Percentiles rank a stretch among this genome's conserved stretches.
These are phyloP conservation scores for Dioscorea dumetorum DNA, from an alignment of 106 monocot species.

Conservation along the genomic window DNA sequence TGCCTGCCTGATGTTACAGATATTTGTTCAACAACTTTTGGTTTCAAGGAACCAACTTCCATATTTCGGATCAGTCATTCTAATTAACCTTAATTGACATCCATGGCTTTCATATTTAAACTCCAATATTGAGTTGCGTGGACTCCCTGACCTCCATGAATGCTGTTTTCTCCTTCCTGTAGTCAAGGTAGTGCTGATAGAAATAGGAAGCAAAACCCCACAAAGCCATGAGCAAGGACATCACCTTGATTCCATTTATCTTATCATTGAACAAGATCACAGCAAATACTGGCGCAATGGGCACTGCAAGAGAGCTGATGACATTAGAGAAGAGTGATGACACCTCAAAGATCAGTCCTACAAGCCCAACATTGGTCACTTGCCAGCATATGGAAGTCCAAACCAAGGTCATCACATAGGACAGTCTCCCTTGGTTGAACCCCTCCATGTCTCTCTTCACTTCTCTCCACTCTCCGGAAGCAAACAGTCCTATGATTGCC, in stretches of 20 bases:
- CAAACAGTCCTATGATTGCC: not conserved
- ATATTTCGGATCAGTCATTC: too few relatives aligned
- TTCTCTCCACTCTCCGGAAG: not conserved
- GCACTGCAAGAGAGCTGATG: not conserved
- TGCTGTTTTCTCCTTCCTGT: not conserved
- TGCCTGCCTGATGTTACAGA: too few relatives aligned
- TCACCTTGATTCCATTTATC: constrained; percentile 41
- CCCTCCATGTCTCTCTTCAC: not conserved
- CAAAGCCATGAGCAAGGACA: constrained; percentile 32
- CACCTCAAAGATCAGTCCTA: constrained; percentile 29
- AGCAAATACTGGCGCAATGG: constrained; percentile 34
- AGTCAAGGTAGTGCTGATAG: constrained; percentile 42
- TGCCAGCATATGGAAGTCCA: constrained; percentile 44
- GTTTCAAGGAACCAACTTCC: too few relatives aligned
- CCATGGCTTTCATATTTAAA: too few relatives aligned
- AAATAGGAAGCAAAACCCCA: constrained; percentile 48
- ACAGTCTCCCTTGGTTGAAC: not conserved
- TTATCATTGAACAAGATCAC: constrained; percentile 40
- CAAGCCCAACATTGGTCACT: constrained; percentile 23
- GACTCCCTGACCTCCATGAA: not conserved
- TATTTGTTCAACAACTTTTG: too few relatives aligned
- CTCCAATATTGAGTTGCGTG: not conserved
- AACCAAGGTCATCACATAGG: constrained; percentile 31
- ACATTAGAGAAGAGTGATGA: constrained; percentile 27
- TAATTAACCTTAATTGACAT: too few relatives aligned